Conservation (phyloP, 2,329 filamentous ascomycete species). For the Paecilomyces sp. region DNA sequence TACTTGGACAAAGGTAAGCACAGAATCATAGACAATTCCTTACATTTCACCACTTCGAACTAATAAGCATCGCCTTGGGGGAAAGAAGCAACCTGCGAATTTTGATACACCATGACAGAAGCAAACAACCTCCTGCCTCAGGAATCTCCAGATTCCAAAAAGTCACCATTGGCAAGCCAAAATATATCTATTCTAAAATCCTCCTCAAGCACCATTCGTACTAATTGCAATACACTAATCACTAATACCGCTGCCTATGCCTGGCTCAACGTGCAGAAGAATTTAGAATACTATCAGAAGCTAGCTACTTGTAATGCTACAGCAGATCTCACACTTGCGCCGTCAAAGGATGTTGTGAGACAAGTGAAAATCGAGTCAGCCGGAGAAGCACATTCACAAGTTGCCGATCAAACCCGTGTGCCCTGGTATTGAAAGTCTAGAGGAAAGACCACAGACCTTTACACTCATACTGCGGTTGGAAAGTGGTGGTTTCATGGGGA, state of each 20-base stretch:
- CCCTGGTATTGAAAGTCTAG: no score
- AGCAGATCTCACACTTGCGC: neutral
- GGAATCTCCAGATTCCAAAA: neutral
- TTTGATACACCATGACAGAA: neutral
- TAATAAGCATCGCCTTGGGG: neutral
- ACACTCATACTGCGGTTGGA: no score
- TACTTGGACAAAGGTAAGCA: no score
- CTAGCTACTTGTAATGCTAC: neutral
- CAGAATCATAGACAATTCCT: neutral
- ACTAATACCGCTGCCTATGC: neutral
- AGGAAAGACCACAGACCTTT: no score
- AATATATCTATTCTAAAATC: neutral
- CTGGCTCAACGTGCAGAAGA: neutral
- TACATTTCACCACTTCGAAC: neutral
- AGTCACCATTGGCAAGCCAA: neutral
- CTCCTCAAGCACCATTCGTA: neutral
- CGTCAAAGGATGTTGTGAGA: neutral
- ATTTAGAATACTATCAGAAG: neutral
- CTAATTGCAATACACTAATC: neutral
- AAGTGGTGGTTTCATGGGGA: no score
- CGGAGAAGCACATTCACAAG: neutral
- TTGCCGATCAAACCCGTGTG: no score
- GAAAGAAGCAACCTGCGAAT: neutral
- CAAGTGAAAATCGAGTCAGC: neutral
- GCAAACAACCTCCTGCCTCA: neutral